Evolutionary conservation across 2,329 filamentous ascomycete species (phyloP).

Genomic region (Botryotinia globosa): DNA sequence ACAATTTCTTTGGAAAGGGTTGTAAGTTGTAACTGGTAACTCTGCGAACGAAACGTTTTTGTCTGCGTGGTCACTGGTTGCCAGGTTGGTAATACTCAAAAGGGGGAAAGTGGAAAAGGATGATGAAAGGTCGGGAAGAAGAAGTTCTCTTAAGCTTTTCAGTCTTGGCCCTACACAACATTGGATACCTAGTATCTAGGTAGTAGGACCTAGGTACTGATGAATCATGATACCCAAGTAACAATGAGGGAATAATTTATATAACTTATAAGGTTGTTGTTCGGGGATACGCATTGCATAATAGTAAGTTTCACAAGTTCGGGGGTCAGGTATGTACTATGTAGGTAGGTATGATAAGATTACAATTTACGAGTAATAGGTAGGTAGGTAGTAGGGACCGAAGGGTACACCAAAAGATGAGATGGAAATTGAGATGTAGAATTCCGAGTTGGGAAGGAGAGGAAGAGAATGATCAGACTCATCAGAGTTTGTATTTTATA

Average conservation of each 20-base stretch:
- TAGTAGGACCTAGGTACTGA: too few species aligned
- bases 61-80: neutral
- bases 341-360: too few species aligned
- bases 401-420: neutral
- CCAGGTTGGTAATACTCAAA: neutral
- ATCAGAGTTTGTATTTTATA: too few species aligned
- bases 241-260: neutral
- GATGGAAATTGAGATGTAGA: neutral
- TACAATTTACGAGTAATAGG: too few species aligned
- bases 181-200: too few species aligned
- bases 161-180: neutral
- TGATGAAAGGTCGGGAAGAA: neutral
- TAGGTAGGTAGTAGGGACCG: too few species aligned
- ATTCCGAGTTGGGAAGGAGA: neutral
- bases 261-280: neutral
- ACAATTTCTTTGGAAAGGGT: neutral
- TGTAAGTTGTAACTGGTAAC: neutral
- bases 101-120: neutral
- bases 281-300: neutral
- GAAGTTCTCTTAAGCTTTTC: neutral
- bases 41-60: neutral
- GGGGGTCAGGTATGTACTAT: neutral
- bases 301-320: neutral
- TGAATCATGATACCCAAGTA: neutral
- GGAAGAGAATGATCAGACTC: neutral